These are phyloP conservation scores for Sicyos edulis DNA, from an alignment of 306 rosid genomes.

Conservation along the genomic window DNA sequence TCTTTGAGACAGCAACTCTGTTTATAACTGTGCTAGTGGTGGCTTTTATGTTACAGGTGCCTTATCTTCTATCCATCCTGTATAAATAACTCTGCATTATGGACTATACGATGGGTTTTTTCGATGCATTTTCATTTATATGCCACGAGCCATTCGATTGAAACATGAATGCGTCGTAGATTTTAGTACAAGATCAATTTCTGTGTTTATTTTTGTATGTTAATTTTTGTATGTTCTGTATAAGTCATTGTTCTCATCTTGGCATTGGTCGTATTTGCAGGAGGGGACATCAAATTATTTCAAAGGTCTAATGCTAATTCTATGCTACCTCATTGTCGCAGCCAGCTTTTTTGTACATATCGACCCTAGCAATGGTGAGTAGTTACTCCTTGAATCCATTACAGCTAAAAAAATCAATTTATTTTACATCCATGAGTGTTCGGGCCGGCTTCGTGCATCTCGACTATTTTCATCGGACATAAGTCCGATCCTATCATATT, in stretches of 20 bases:
- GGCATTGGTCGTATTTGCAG: slow-evolving; percentile 35
- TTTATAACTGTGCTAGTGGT: slow-evolving; percentile 86
- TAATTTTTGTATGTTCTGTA: neutral
- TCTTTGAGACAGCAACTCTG: slow-evolving; percentile 87
- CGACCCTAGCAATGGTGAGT: slow-evolving; percentile 72
- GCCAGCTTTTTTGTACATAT: slow-evolving; percentile 89
- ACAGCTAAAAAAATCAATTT: neutral
- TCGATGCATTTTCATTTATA: neutral
- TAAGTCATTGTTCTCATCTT: neutral
- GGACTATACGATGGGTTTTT: neutral
- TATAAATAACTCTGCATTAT: neutral
- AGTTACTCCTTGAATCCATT: neutral
- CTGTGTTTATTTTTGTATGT: neutral
- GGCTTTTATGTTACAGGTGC: slow-evolving; percentile 91
- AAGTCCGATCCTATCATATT: too few relatives aligned
- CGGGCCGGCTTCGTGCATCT: too few relatives aligned
- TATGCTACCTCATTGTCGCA: slow-evolving; percentile 89
- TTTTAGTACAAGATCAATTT: neutral
- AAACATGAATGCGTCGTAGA: neutral
- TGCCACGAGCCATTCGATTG: neutral
- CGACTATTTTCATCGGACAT: too few relatives aligned
- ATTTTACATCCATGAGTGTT: too few relatives aligned
- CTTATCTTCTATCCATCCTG: neutral
- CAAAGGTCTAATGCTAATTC: slow-evolving; percentile 88
- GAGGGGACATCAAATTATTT: slow-evolving; percentile 91